phyloP scores from a whole-genome alignment of 108 stramenopile genomes.

The Cyclotella atomus region DNA sequence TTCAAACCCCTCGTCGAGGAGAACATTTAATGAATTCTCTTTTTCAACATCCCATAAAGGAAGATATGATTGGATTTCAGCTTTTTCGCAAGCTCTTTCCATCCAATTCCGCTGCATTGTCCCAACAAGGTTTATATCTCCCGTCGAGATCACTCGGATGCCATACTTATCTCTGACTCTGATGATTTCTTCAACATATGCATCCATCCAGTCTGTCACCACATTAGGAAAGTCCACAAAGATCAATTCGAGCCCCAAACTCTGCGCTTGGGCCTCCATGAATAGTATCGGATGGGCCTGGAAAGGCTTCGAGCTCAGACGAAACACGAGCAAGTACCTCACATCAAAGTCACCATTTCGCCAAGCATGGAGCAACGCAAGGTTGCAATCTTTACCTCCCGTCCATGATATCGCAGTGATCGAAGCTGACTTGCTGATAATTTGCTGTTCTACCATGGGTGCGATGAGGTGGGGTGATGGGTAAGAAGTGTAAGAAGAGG shows the following conservation, averaged over 20 bases:
- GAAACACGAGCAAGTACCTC: constrained; percentile 29
- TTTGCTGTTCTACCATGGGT: constrained; percentile 7
- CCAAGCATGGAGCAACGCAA: constrained; percentile 42
- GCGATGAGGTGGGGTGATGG: too few species aligned
- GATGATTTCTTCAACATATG: constrained; percentile 41
- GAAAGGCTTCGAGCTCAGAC: constrained; percentile 24
- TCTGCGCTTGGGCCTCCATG: constrained; percentile 44
- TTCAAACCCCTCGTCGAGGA: constrained; percentile 35
- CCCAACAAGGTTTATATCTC: constrained; percentile 60
- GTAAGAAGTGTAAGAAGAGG: too few species aligned
- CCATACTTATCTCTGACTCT: constrained; percentile 34
- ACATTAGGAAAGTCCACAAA: constrained; percentile 19
- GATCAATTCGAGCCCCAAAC: constrained; percentile 39
- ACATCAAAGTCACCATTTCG: constrained; percentile 35
- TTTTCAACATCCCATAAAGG: constrained; percentile 51
- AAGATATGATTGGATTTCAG: constrained; percentile 25
- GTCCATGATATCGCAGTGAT: constrained; percentile 53
- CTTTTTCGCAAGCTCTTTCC: constrained; percentile 44
- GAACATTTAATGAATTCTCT: constrained; percentile 15
- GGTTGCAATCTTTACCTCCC: constrained; percentile 60
- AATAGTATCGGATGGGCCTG: constrained; percentile 49
- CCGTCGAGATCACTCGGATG: constrained; percentile 43
- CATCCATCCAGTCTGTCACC: constrained; percentile 34
- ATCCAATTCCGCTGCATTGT: constrained; percentile 50
- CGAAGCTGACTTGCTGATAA: not conserved